phyloP scores from a whole-genome alignment of 768 basidiomycete genomes.

The Lentinus tigrinus region DNA sequence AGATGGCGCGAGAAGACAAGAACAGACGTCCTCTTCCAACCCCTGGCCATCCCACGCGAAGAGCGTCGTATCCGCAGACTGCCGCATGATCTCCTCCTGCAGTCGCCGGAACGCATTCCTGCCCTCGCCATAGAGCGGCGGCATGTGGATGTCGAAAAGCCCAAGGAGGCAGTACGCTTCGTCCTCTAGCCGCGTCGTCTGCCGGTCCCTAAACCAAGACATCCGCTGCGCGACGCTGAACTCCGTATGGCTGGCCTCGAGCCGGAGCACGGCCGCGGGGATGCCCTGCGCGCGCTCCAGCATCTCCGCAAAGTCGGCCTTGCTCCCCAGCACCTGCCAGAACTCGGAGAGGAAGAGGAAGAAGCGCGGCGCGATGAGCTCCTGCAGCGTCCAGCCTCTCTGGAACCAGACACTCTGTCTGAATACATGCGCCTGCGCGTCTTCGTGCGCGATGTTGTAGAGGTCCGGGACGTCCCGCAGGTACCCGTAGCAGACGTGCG shows the following conservation, averaged over 20 bases:
- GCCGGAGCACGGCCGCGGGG: background rate
- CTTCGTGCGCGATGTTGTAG: too few species aligned
- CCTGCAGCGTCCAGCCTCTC: background rate
- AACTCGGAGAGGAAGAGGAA: background rate
- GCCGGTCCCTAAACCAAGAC: background rate
- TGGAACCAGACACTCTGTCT: background rate
- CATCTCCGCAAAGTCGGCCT: background rate
- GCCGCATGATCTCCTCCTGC: background rate
- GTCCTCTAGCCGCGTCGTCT: constrained; percentile 1
- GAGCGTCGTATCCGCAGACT: background rate
- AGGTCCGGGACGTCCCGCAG: background rate
- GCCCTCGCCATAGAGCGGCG: background rate
- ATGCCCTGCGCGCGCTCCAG: background rate
- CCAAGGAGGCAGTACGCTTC: constrained; percentile 1
- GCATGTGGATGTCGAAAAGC: constrained; percentile 1
- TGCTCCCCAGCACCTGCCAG: background rate
- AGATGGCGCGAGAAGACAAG: too few species aligned
- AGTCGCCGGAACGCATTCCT: background rate
- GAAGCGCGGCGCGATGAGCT: background rate
- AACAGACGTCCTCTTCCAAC: too few species aligned
- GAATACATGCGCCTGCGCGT: background rate
- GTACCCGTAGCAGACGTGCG: constrained; percentile 1
- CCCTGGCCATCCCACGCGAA: too few species aligned
- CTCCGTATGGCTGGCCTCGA: background rate
- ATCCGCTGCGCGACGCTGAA: background rate